Base-by-base conservation (phyloP, 352 stramenopile species). In the Sclerospora graminicola region DNA sequence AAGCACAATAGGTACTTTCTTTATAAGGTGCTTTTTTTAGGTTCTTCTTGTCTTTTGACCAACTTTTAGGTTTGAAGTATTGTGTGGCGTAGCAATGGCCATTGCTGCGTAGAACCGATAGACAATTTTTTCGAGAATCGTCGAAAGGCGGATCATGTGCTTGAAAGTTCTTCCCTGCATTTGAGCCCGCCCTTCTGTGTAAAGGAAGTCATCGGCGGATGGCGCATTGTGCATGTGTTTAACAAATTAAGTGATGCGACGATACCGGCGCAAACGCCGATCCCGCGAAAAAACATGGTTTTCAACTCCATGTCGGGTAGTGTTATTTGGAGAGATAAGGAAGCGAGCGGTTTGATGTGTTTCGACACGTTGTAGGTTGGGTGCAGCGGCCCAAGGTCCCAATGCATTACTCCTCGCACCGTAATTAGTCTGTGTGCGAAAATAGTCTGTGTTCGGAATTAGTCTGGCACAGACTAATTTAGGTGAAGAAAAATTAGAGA, bases 131-230 rank as follows among this genome's bases (percentile, higher is more conserved):
- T 30, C 10, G 6, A 30, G 26, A 10, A 10, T 10, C 26, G 26
- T 30, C 10, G 26, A 10, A 30, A 30, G 26, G 26, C 26, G 28
- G 40, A 29, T 29, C 40, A 33, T 33, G 28, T 13, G 13, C 31
- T 49, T 30, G 26, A 30, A 30, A 30, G 10, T 30, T 10, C 10
- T 10, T 30, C 10, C 6, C 26, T 10, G 10, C 26, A 30, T 30
- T 30, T 10, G 6, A 30, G 26, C 10, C 26, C 26, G 26, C 6
- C 26, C 10, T 30, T 30, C 26, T 30, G 26, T 30, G 26, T 30
- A 55, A 40, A 27, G 24, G 2, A 41, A 40, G 19, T 50, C 26
- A 33, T 2, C 51, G 8, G 35, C 38, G 6, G 31, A 20, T 36
- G 31, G 31, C 31, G 14, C 7, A 36, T 36, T 5, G 14, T 36